Evolutionary conservation across 192 early-diverging fungal species (phyloP), one percentile per base, ranked within the genome.

Genomic region (Rhizophagus sp.): DNA sequence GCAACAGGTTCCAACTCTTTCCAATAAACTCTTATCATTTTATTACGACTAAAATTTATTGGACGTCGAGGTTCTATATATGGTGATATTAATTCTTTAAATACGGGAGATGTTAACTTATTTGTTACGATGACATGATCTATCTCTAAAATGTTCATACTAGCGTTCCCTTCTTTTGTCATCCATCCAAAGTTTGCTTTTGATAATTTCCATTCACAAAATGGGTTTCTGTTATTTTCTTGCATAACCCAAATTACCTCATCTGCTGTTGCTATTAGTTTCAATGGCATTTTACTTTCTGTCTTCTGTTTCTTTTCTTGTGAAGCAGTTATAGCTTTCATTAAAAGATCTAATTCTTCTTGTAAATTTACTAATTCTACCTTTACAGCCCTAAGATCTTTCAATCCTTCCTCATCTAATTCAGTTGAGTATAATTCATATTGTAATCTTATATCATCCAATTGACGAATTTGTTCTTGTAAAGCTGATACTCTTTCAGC

Each of bases 1-100:
- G 93, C 97, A 2, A 98, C 95, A 0, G 97, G 94, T 3, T 96
- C 93, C 71, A 95, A 85, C 49, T 95, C 89, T 2, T 80, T 82
- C 89, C 93, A 92, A 80, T 93, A 93, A 19, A 96, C 91, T 33
- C 96, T 88, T 2, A 98, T 82, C 95, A 97, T 96, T 82, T 96
- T 97, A 63, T 97, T 91, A 17, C 91, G 87, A 34, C 89, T 88
- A 81, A 94, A 96, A 76, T 97, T 92, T 9, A 91, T 86, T 72
- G 63, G 81, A 41, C 87, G 83, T 19, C 85, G 79, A 25, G 89
- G 82, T 34, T 93, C 90, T 34, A 88, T 81, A 70, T 90, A 92
- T 22, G 89, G 93, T 0, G 82, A 83, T 4, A 92, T 81, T 1
- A 94, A 82, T 70, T 93, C 90, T 5, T 81, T 85, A 76, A 91